Conservation (phyloP, 768 basidiomycete genomes). For the Suillus cothurnatus region DNA sequence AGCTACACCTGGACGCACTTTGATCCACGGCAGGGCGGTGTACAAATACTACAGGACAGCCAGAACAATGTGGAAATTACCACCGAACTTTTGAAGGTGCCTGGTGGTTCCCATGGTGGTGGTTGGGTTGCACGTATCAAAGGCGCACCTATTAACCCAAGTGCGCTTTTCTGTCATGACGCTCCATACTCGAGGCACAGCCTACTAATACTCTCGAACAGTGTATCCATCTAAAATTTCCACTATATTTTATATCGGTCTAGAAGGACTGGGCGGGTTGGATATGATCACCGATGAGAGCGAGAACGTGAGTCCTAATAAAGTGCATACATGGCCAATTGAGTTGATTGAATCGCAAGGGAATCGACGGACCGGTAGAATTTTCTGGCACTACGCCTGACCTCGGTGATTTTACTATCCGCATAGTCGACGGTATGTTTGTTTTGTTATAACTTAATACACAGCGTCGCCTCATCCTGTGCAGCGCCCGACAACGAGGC, state of each 20-base stretch:
- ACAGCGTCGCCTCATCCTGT: slow-evolving; percentile 13
- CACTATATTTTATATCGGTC: slow-evolving; percentile 82
- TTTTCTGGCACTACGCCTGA: slow-evolving; percentile 77
- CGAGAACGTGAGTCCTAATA: slow-evolving; percentile 58
- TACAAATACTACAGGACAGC: slow-evolving; percentile 81
- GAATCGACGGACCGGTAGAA: slow-evolving; percentile 67
- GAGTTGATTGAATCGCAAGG: slow-evolving; percentile 46
- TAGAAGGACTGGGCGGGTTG: slow-evolving; percentile 85
- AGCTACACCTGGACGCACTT: slow-evolving; percentile 88
- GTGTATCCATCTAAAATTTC: slow-evolving; percentile 64
- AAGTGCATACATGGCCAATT: slow-evolving; percentile 3
- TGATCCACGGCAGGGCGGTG: slow-evolving; percentile 82
- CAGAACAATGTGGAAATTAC: slow-evolving; percentile 84
- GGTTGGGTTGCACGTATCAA: slow-evolving; percentile 88
- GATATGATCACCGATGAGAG: slow-evolving; percentile 78
- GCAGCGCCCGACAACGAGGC: slow-evolving; percentile 63
- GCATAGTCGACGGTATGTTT: slow-evolving; percentile 71
- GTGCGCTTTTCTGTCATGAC: slow-evolving; percentile 36
- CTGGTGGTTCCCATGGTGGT: slow-evolving; percentile 80
- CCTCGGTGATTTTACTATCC: slow-evolving; percentile 80
- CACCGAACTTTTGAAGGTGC: slow-evolving; percentile 85
- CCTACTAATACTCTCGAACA: slow-evolving; percentile 14
- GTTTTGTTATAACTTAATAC: neutral
- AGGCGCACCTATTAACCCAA: slow-evolving; percentile 70
- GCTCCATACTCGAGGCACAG: slow-evolving; percentile 23